Evolutionary conservation across 495 filamentous ascomycete species (phyloP), one percentile per base, ranked within the genome.

Genomic region (Xylaria intraflava): DNA sequence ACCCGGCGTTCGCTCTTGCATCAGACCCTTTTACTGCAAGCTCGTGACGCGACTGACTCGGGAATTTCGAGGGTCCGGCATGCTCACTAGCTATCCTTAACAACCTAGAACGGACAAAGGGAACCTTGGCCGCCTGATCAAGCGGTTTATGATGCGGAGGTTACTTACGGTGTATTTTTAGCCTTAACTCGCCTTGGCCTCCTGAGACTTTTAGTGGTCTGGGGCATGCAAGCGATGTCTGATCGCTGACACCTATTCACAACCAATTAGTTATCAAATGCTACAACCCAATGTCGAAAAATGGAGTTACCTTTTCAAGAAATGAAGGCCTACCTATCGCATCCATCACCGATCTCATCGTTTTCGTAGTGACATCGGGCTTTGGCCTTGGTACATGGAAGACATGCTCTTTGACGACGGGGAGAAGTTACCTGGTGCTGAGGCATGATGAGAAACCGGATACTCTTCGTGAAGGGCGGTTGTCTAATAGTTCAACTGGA

Each of bases 381-480:
- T 59, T 67, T 69, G 1, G 66, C 66, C 35, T 59, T 67, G 22
- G 63, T 67, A 26, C 66, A 69, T 27, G 62, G 59, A n/a, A 60
- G 49, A 45, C 66, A 69, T 10, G 66, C 66, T n/a, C 66, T 59
- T 45, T 55, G 62, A 11, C 66, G 58, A 30, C 66, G 54, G n/a
- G 57, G 62, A 7, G 66, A 62, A 27, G n/a, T n/a, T 23, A 24
- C n/a, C 20, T 23, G 20, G 42, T 29, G 16, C 14, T 6, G 24
- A 19, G 44, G 8, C 51, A 53, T 53, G 1, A 29, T 24, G 6
- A 20, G n/a, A n/a, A n/a, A n/a, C n/a, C n/a, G n/a, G n/a, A n/a
- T n/a, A n/a, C n/a, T n/a, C n/a, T n/a, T n/a, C n/a, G n/a, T n/a
- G n/a, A n/a, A n/a, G n/a, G n/a, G n/a, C n/a, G n/a, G n/a, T n/a